Conservation (phyloP, 805 yeast genomes). For the Cyberlindnera suaveolens region DNA sequence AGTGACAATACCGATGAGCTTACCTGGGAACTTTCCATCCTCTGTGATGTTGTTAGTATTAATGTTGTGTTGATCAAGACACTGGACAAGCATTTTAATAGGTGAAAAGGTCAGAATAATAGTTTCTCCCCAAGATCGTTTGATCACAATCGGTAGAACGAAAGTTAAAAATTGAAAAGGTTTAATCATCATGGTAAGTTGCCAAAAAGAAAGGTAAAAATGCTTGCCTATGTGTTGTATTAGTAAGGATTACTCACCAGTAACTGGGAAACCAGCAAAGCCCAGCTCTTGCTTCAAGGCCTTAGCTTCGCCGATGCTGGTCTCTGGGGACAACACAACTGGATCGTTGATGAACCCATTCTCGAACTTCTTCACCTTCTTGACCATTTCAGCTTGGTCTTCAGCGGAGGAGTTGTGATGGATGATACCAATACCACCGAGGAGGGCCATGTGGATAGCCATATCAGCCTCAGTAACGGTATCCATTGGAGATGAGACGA, state of each 20-base stretch:
- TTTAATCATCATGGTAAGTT: constrained; percentile 45
- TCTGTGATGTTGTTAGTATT: constrained; percentile 41
- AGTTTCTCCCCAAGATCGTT: constrained; percentile 91
- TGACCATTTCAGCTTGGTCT: constrained; percentile 98
- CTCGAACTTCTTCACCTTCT: constrained; percentile 92
- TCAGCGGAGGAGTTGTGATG: constrained; percentile 97
- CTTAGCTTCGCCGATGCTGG: constrained; percentile 78
- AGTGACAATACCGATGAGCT: constrained; percentile 90
- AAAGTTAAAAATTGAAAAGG: constrained; percentile 65
- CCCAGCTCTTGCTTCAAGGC: constrained; percentile 67
- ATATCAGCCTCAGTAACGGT: constrained; percentile 95
- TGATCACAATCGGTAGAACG: constrained; percentile 99
- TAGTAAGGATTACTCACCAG: constrained; percentile 69
- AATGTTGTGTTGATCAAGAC: background rate
- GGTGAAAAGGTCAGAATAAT: constrained; percentile 31
- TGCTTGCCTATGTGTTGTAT: background rate
- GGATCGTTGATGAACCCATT: constrained; percentile 97
- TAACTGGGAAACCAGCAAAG: constrained; percentile 97
- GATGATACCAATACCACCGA: constrained; percentile 98
- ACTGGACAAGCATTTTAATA: background rate
- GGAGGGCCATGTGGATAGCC: constrained; percentile 98
- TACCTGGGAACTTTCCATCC: constrained; percentile 79
- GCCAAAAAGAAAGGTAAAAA: background rate
- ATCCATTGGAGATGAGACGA: constrained; percentile 98
- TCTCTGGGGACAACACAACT: constrained; percentile 69